A percentile compares a stretch with the other conserved stretches of the same genome.
phyloP scores from a whole-genome alignment of 1,139 yeast genomes.

The Hansenula lynferdii region DNA sequence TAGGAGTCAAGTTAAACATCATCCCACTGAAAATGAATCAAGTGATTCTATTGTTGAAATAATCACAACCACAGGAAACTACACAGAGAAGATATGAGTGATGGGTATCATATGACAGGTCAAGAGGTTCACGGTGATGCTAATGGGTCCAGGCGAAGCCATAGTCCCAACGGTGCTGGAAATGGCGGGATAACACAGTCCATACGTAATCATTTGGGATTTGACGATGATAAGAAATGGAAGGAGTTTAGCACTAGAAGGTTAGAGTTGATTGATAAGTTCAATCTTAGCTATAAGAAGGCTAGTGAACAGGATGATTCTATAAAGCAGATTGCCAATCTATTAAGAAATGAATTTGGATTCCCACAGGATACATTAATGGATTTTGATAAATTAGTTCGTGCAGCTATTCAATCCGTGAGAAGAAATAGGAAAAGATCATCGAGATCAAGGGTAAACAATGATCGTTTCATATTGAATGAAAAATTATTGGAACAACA shows the following conservation, averaged over 20 bases:
- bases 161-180: neutral
- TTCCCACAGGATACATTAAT: constrained; percentile 51
- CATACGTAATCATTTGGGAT: constrained; percentile 68
- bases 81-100: too few species aligned
- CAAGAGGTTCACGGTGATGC: too few species aligned
- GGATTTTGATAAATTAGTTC: constrained; percentile 84
- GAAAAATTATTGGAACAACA: constrained; percentile 2
- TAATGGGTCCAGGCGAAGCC: too few species aligned
- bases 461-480: constrained; percentile 14
- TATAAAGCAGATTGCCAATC: constrained; percentile 70
- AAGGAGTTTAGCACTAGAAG: constrained; percentile 84
- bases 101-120: too few species aligned
- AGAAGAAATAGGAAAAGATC: constrained; percentile 62
- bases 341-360: constrained; percentile 70
- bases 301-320: constrained; percentile 91
- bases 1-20: too few species aligned
- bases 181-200: constrained; percentile 66
- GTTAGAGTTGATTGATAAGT: constrained; percentile 78
- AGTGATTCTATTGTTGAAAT: neutral
- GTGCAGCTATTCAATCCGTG: constrained; percentile 88
- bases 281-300: constrained; percentile 70
- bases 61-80: too few species aligned
- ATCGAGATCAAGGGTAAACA: constrained; percentile 21
- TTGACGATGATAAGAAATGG: constrained; percentile 82
- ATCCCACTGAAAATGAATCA: neutral